Percentiles rank a stretch among this genome's conserved stretches.
Evolutionary conservation across 2,329 filamentous ascomycete genomes (phyloP).

Genomic region (Pseudogymnoascus sp.): DNA sequence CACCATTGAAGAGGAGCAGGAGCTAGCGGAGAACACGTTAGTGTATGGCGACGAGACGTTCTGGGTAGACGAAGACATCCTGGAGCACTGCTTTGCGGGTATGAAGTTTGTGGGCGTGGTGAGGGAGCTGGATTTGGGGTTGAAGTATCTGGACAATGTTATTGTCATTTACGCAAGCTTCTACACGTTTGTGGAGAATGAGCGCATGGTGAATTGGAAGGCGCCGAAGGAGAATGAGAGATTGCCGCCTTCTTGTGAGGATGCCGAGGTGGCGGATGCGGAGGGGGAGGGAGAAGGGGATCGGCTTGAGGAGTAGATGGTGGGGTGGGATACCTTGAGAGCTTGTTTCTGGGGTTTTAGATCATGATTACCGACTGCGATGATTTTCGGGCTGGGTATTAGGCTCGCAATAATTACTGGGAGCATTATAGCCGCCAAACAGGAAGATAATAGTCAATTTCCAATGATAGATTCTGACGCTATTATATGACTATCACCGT

Average conservation of each 20-base stretch:
- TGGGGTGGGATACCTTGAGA: neutral
- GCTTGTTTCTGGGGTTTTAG: neutral
- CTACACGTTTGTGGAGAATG: constrained; percentile 60
- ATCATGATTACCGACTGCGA: neutral
- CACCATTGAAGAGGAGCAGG: constrained; percentile 22
- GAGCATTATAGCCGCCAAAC: neutral
- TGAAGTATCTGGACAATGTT: constrained; percentile 59
- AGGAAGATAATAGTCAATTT: neutral
- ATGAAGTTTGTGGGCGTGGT: constrained; percentile 55
- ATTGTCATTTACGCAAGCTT: constrained; percentile 53
- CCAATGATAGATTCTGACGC: neutral
- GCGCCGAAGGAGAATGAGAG: constrained; percentile 36
- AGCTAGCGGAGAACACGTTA: constrained; percentile 21
- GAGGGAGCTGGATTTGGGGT: constrained; percentile 51
- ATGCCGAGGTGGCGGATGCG: constrained; percentile 19
- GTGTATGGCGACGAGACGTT: constrained; percentile 46
- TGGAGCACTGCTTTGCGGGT: constrained; percentile 55
- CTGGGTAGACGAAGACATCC: constrained; percentile 59
- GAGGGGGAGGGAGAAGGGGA: neutral
- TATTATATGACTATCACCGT: neutral
- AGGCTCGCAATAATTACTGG: neutral
- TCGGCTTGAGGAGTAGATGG: neutral
- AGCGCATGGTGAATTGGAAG: constrained; percentile 63
- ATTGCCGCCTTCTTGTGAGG: constrained; percentile 20
- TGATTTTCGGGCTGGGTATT: neutral